These are phyloP conservation scores for Xerocomus nothofagi DNA, from an alignment of 1,284 basidiomycete species.

Conservation along the genomic window DNA sequence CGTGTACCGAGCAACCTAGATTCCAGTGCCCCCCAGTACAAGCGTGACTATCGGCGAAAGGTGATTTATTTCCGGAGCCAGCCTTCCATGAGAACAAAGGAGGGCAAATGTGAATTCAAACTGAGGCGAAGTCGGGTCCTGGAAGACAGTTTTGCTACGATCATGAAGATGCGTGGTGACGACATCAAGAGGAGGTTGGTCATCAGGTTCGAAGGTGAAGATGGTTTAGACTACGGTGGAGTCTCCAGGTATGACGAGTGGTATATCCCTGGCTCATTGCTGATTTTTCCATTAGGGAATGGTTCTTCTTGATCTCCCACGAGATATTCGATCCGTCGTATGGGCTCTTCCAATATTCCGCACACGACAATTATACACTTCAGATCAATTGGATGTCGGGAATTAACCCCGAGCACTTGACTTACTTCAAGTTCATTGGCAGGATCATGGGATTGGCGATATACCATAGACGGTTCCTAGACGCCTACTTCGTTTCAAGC, in stretches of 20 bases:
- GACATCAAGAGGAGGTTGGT: slow-evolving; percentile 97
- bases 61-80: slow-evolving; percentile 99
- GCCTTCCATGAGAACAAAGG: slow-evolving; percentile 85
- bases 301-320: slow-evolving; percentile 99
- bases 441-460: slow-evolving; percentile 93
- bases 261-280: not conserved
- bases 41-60: slow-evolving; percentile 98
- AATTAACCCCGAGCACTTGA: slow-evolving; percentile 98
- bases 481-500: slow-evolving; percentile 98
- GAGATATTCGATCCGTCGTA: slow-evolving; percentile 99
- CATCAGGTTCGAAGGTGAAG: slow-evolving; percentile 99
- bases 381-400: slow-evolving; percentile 98
- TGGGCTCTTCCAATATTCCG: slow-evolving; percentile 98
- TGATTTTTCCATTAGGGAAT: slow-evolving; percentile 65
- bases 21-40: slow-evolving; percentile 98
- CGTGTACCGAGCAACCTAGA: slow-evolving; percentile 70
- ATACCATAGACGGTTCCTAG: slow-evolving; percentile 98
- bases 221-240: slow-evolving; percentile 98
- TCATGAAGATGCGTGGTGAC: slow-evolving; percentile 93
- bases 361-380: slow-evolving; percentile 98
- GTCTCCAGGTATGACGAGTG: slow-evolving; percentile 72
- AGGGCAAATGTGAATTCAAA: slow-evolving; percentile 97
- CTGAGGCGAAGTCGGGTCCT: slow-evolving; percentile 91
- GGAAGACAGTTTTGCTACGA: slow-evolving; percentile 94
- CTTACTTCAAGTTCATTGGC: slow-evolving; percentile 99